phyloP scores from a whole-genome alignment of 192 early-diverging fungal genomes.

The Mortierella claussenii region DNA sequence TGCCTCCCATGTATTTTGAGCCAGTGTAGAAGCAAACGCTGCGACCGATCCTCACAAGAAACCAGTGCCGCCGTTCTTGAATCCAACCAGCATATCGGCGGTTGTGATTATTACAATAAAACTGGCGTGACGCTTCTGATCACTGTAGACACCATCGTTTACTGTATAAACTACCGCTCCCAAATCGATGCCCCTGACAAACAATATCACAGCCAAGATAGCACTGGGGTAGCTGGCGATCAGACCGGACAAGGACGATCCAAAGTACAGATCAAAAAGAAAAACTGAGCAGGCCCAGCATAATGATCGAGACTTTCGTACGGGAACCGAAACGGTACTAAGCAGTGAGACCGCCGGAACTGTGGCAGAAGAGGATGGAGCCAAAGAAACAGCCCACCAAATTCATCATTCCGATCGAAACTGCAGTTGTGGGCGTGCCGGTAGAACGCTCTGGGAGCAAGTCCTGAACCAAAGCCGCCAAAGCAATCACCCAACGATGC shows the following conservation, averaged over 20 bases:
- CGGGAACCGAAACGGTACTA: constrained; percentile 95
- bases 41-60: constrained; percentile 72
- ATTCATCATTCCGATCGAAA: constrained; percentile 86
- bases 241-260: constrained; percentile 77
- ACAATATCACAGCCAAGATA: constrained; percentile 88
- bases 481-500: constrained; percentile 87
- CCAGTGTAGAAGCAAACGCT: constrained; percentile 35
- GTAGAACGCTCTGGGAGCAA: constrained; percentile 78
- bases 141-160: constrained; percentile 58
- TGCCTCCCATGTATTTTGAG: constrained; percentile 9
- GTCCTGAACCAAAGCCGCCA: constrained; percentile 80
- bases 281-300: constrained; percentile 84
- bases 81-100: constrained; percentile 74
- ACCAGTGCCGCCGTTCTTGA: constrained; percentile 85
- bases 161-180: constrained; percentile 65
- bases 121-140: constrained; percentile 58
- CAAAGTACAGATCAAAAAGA: constrained; percentile 84
- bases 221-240: constrained; percentile 80
- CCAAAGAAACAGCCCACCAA: constrained; percentile 83
- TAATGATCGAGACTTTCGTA: constrained; percentile 78
- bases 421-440: constrained; percentile 63
- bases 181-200: constrained; percentile 84
- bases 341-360: constrained; percentile 92
- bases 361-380: constrained; percentile 83
- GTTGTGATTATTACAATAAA: constrained; percentile 81